These are phyloP conservation scores for Metschnikowia cerradonensis DNA, from an alignment of 805 yeast species.

Conservation along the genomic window DNA sequence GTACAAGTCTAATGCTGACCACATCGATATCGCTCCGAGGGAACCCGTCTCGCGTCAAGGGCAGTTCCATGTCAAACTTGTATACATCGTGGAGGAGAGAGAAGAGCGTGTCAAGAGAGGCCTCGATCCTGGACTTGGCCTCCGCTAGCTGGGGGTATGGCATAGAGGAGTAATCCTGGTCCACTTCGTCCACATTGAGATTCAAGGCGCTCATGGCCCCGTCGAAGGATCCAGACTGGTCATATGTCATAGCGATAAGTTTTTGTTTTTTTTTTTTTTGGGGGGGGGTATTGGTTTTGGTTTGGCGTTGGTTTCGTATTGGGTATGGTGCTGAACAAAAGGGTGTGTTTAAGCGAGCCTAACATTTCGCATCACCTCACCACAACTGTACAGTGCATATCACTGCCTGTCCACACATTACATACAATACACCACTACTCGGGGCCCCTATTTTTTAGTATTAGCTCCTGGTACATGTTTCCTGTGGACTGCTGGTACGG, in stretches of 20 bases:
- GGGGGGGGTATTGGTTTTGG: no score
- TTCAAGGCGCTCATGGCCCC: slow-evolving; percentile 17
- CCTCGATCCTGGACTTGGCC: slow-evolving; percentile 27
- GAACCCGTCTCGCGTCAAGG: slow-evolving; percentile 75
- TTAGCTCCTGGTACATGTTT: no score
- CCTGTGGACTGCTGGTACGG: no score
- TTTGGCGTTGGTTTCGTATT: no score
- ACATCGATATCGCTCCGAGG: slow-evolving; percentile 86
- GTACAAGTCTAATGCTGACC: slow-evolving; percentile 52
- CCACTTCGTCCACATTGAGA: slow-evolving; percentile 9
- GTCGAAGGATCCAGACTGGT: slow-evolving; percentile 6
- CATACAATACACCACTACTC: no score
- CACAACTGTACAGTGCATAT: no score
- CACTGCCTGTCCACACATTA: no score
- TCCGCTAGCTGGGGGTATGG: slow-evolving; percentile 12
- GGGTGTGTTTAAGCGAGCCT: no score
- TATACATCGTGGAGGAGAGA: slow-evolving; percentile 41
- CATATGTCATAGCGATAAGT: background rate
- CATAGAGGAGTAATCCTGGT: slow-evolving; percentile 6
- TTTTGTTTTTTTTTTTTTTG: no score
- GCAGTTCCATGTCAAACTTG: slow-evolving; percentile 58
- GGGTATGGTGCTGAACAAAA: no score
- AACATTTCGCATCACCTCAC: no score
- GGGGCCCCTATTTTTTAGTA: no score
- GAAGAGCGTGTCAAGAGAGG: slow-evolving; percentile 37